A percentile compares a stretch with the other conserved stretches of the same genome.
Conservation (phyloP, 192 early-diverging fungal species). For the Linnemannia hyalina region DNA sequence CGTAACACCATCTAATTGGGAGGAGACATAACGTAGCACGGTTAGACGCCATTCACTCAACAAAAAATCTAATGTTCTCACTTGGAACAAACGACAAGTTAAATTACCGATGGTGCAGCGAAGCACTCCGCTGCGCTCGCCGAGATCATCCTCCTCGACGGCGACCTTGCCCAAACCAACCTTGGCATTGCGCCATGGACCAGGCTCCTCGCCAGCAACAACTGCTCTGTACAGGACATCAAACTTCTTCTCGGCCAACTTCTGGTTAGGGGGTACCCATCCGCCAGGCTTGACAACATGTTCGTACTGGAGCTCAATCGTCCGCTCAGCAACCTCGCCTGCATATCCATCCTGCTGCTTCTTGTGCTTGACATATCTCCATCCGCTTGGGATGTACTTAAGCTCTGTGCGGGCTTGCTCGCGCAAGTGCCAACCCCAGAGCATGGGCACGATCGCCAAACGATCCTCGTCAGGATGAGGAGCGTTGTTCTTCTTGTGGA, state of each 20-base stretch:
- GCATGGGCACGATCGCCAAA: conserved; percentile 57
- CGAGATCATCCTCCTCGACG: conserved; percentile 57
- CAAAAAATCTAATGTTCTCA: not conserved
- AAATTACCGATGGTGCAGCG: conserved; percentile 61
- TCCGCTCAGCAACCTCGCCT: conserved; percentile 46
- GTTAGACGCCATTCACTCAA: not conserved
- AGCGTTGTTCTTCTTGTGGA: conserved; percentile 39
- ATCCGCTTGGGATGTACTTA: conserved; percentile 59
- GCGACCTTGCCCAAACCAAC: conserved; percentile 50
- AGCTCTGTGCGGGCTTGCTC: conserved; percentile 59
- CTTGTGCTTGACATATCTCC: conserved; percentile 65
- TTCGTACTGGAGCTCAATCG: conserved; percentile 62
- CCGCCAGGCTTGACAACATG: conserved; percentile 50
- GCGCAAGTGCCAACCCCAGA: conserved; percentile 66
- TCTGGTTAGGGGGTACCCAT: conserved; percentile 50
- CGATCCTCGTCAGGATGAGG: conserved; percentile 46
- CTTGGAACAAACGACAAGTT: not conserved
- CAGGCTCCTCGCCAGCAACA: conserved; percentile 39
- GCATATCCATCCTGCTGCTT: conserved; percentile 54
- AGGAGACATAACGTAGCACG: too few relatives aligned
- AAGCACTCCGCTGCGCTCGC: conserved; percentile 57
- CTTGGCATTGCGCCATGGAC: conserved; percentile 38
- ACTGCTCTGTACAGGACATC: conserved; percentile 44
- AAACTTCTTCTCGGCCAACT: conserved; percentile 56
- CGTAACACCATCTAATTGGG: conserved; percentile 59